A percentile compares a stretch with the other conserved stretches of the same genome.
Conservation (phyloP, 192 early-diverging fungal species). For the Chytriomyces sp. region DNA sequence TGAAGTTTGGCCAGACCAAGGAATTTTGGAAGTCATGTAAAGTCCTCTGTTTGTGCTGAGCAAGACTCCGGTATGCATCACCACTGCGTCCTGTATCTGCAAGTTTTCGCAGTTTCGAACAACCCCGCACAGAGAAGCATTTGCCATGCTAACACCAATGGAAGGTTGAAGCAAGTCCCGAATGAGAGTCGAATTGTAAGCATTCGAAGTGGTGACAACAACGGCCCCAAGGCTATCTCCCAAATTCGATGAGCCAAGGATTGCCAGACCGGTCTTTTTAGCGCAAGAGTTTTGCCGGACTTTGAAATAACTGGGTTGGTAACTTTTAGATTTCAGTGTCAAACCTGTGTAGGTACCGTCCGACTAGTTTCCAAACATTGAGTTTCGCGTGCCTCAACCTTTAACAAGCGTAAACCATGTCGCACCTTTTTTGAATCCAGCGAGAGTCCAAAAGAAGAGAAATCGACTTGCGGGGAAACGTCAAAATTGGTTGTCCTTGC, state of each 20-base stretch:
- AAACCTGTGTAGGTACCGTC: slow-evolving; percentile 7
- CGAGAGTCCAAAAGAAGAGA: slow-evolving; percentile 2
- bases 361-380: neutral
- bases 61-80: slow-evolving; percentile 3
- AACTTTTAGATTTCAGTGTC: slow-evolving; percentile 7
- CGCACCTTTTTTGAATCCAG: slow-evolving; percentile 14
- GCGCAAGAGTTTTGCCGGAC: slow-evolving; percentile 4
- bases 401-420: neutral
- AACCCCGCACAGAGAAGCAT: neutral
- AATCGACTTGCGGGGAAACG: neutral
- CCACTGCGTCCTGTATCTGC: neutral
- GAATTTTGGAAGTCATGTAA: neutral
- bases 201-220: slow-evolving; percentile 9
- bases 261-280: slow-evolving; percentile 20
- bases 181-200: neutral
- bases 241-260: slow-evolving; percentile 3
- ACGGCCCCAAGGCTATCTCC: slow-evolving; percentile 3
- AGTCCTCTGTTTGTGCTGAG: slow-evolving; percentile 29
- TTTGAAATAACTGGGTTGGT: slow-evolving; percentile 16
- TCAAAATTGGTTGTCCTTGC: slow-evolving; percentile 10
- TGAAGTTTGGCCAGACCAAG: neutral
- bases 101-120: slow-evolving; percentile 4
- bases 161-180: slow-evolving; percentile 16
- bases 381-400: neutral
- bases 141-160: neutral